A percentile compares a stretch with the other conserved stretches of the same genome.
These are phyloP conservation scores for Boletus subparvulus DNA, from an alignment of 768 basidiomycete genomes.

Conservation along the genomic window DNA sequence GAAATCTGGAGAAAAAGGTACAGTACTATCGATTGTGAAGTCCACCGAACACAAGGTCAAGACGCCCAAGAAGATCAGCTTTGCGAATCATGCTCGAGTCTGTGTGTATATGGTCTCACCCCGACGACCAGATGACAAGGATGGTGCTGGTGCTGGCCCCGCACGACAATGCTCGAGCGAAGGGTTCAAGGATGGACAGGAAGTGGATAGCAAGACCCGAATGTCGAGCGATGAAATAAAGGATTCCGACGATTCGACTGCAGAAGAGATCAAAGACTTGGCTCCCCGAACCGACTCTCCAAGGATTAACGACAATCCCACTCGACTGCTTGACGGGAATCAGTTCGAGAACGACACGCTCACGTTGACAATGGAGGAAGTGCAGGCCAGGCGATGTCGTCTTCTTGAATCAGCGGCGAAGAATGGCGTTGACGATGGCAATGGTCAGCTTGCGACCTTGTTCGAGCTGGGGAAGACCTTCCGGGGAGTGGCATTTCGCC, in stretches of 20 bases:
- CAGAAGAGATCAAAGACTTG: neutral
- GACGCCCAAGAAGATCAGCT: constrained; percentile 27
- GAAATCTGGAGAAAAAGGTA: neutral
- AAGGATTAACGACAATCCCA: neutral
- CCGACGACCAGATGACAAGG: neutral
- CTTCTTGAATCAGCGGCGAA: constrained; percentile 9
- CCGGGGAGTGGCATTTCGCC: constrained; percentile 23
- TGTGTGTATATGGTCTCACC: constrained; percentile 19
- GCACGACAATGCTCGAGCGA: neutral
- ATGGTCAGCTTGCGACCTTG: constrained; percentile 14
- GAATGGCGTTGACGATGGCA: neutral
- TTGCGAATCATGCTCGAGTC: constrained; percentile 24
- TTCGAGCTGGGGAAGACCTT: constrained; percentile 24
- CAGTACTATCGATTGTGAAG: constrained; percentile 8
- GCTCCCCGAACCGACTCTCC: neutral
- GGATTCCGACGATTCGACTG: neutral
- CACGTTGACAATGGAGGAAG: constrained; percentile 18
- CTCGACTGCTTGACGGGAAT: neutral
- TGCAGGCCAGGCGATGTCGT: constrained; percentile 14
- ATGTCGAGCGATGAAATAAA: neutral
- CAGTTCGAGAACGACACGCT: constrained; percentile 7
- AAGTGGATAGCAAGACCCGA: neutral
- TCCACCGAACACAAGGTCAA: constrained; percentile 11
- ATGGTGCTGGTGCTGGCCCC: neutral
- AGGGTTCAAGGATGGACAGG: neutral